Percentiles rank a stretch among this genome's conserved stretches.
These are phyloP conservation scores for Mortierella sp. DNA, from an alignment of 371 early-diverging fungal species.

Conservation along the genomic window DNA sequence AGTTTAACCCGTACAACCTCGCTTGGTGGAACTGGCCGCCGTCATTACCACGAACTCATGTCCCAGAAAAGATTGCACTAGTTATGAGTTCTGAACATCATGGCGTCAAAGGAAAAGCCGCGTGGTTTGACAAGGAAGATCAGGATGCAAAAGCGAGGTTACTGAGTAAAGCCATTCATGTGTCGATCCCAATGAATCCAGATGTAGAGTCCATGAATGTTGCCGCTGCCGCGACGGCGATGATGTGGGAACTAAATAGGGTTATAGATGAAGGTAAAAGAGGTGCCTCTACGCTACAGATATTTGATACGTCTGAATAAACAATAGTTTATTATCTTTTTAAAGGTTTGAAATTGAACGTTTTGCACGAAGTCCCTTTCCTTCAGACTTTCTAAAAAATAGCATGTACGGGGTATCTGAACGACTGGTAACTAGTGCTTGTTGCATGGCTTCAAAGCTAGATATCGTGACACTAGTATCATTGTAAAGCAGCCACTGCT, in stretches of 20 bases:
- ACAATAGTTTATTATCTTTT: neutral
- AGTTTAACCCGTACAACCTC: slow-evolving; percentile 16
- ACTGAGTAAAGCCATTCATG: slow-evolving; percentile 59
- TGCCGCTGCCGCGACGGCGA: slow-evolving; percentile 64
- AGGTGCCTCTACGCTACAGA: slow-evolving; percentile 5
- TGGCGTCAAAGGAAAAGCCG: slow-evolving; percentile 50
- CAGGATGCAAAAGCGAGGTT: slow-evolving; percentile 37
- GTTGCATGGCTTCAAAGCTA: slow-evolving; percentile 39
- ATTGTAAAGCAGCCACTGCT: slow-evolving; percentile 42
- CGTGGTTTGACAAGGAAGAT: slow-evolving; percentile 1
- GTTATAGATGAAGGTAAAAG: slow-evolving; percentile 15
- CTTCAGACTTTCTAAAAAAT: slow-evolving; percentile 18
- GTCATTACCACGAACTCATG: slow-evolving; percentile 3
- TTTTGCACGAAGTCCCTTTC: neutral
- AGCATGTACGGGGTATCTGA: slow-evolving; percentile 47
- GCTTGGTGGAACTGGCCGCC: slow-evolving; percentile 56
- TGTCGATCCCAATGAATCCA: slow-evolving; percentile 67
- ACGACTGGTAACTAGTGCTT: slow-evolving; percentile 24
- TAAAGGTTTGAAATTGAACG: slow-evolving; percentile 26
- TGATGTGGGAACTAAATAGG: slow-evolving; percentile 70
- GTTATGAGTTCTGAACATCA: slow-evolving; percentile 68
- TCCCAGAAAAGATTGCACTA: slow-evolving; percentile 63
- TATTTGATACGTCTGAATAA: slow-evolving; percentile 6
- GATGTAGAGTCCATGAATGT: slow-evolving; percentile 70
- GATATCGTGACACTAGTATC: slow-evolving; percentile 42